These are phyloP conservation scores for Paxillus ammoniavirescens DNA, from an alignment of 768 basidiomycete genomes.

Conservation along the genomic window DNA sequence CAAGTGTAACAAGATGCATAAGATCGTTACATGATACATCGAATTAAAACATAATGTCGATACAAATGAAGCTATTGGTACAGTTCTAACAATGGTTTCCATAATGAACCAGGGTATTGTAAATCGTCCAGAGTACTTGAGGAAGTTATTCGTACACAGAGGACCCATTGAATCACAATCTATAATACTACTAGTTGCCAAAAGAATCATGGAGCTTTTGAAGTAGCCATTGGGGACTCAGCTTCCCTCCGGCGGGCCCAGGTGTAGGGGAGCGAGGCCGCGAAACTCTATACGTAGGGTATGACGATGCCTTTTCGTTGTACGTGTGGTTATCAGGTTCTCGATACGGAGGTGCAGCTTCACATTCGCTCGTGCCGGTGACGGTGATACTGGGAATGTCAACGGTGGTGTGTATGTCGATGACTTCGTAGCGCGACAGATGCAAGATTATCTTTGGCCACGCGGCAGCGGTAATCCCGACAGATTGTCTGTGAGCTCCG, in stretches of 20 bases:
- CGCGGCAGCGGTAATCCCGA: slow-evolving; percentile 51
- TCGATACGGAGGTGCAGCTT: slow-evolving; percentile 41
- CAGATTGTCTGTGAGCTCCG: slow-evolving; percentile 32
- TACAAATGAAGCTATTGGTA: too few relatives aligned
- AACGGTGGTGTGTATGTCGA: slow-evolving; percentile 35
- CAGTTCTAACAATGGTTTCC: too few relatives aligned
- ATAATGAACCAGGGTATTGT: too few relatives aligned
- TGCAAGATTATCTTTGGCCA: slow-evolving; percentile 44
- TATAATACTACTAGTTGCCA: background rate
- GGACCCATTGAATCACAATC: background rate
- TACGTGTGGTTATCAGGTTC: background rate
- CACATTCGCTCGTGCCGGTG: slow-evolving; percentile 18
- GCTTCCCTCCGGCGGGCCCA: background rate
- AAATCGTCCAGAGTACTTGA: too few relatives aligned
- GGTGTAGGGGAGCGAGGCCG: background rate
- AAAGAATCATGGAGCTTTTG: slow-evolving; percentile 5
- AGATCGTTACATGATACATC: too few relatives aligned
- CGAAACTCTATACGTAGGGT: background rate
- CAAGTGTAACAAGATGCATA: too few relatives aligned
- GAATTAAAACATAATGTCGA: too few relatives aligned
- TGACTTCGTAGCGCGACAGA: slow-evolving; percentile 45
- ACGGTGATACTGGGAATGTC: slow-evolving; percentile 30
- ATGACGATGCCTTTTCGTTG: slow-evolving; percentile 19
- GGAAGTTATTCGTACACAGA: too few relatives aligned
- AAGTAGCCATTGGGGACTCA: slow-evolving; percentile 14